These are phyloP conservation scores for Fusarium nodosum DNA, from an alignment of 2,329 filamentous ascomycete genomes.

Conservation along the genomic window DNA sequence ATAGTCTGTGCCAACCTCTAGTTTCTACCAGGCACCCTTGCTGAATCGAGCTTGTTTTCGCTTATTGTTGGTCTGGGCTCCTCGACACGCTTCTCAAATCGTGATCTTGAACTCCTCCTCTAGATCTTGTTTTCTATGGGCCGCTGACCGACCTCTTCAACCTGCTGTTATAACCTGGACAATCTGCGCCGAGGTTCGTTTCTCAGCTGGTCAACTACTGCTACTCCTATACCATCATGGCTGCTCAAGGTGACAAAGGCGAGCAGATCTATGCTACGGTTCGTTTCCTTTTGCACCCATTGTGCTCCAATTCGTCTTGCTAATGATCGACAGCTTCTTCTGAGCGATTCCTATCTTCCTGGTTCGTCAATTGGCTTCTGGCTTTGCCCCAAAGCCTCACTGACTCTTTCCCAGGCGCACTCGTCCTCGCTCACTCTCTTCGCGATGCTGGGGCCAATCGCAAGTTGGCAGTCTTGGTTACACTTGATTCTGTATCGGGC, in stretches of 20 bases:
- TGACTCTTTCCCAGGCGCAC: conserved; percentile 73
- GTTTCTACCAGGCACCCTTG: conserved; percentile 19
- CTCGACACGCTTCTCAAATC: conserved; percentile 40
- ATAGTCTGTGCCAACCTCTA: conserved; percentile 20
- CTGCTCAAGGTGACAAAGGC: conserved; percentile 52
- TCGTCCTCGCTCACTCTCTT: conserved; percentile 93
- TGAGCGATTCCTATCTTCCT: conserved; percentile 93
- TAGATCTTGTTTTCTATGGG: conserved; percentile 38
- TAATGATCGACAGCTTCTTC: conserved; percentile 75
- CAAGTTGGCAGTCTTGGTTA: conserved; percentile 87
- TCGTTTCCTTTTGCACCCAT: conserved; percentile 51
- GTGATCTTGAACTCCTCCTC: conserved; percentile 10
- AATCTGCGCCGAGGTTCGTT: conserved; percentile 39
- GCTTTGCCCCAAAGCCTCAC: conserved; percentile 4
- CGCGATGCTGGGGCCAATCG: conserved; percentile 84
- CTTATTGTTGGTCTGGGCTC: conserved; percentile 28
- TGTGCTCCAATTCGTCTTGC: conserved; percentile 13
- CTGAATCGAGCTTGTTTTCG: conserved; percentile 26
- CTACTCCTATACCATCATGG: conserved; percentile 52
- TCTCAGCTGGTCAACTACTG: conserved; percentile 39
- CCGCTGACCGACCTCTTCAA: conserved; percentile 44
- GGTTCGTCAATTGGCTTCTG: conserved; percentile 66
- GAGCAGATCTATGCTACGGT: conserved; percentile 70
- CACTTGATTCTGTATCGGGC: conserved; percentile 80
- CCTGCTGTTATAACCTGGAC: conserved; percentile 45